Percentiles rank a stretch among this genome's conserved stretches.
phyloP scores from a whole-genome alignment of 1,284 basidiomycete species.

The Apiotrichum mycotoxinovorans region DNA sequence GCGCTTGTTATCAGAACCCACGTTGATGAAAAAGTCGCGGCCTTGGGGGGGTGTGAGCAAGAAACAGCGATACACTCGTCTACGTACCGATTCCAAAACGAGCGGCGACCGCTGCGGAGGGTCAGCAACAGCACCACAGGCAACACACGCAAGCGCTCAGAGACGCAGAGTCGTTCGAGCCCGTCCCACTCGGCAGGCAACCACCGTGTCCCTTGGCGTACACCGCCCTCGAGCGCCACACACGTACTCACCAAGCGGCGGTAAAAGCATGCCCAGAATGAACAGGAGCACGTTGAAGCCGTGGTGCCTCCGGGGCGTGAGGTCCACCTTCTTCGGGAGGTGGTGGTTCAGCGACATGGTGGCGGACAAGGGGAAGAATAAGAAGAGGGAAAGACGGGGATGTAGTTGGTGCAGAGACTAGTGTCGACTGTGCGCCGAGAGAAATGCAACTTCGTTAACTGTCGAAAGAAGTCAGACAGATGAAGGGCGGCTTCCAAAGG shows the following conservation, averaged over 20 bases:
- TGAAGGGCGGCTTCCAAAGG: too few relatives aligned
- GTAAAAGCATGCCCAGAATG: constrained; percentile 75
- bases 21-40: constrained; percentile 86
- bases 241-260: constrained; percentile 79
- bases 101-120: constrained; percentile 73
- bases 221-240: too few relatives aligned
- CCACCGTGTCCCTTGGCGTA: not conserved
- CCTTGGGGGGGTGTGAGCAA: not conserved
- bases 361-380: not conserved
- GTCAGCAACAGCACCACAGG: not conserved
- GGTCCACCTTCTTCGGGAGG: constrained; percentile 56
- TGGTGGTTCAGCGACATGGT: constrained; percentile 30
- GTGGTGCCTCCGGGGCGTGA: constrained; percentile 71
- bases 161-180: not conserved
- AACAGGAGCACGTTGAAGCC: constrained; percentile 78
- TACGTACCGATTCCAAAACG: constrained; percentile 75
- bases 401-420: too few relatives aligned
- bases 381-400: too few relatives aligned
- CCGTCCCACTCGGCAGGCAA: not conserved
- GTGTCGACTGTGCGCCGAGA: too few relatives aligned
- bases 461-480: too few relatives aligned
- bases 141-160: not conserved
- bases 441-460: too few relatives aligned
- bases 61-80: not conserved
- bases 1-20: constrained; percentile 35